Conservation (phyloP, 805 yeast species). For the Candida nonsorbophila region DNA sequence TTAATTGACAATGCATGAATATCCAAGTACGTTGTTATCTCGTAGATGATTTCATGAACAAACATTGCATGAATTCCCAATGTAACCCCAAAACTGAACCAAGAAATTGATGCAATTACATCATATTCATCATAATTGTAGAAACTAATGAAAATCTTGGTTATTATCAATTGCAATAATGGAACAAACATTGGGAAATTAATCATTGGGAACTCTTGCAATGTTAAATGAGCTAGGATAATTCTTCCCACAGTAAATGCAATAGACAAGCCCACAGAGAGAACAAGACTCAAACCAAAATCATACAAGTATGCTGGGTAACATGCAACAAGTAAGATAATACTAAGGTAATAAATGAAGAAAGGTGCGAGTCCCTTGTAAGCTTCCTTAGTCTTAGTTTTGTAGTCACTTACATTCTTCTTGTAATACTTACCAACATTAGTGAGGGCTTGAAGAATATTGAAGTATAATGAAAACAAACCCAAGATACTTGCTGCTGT, state of each 20-base stretch:
- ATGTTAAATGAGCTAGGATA: conserved; percentile 79
- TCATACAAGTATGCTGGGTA: conserved; percentile 47
- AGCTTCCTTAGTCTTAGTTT: conserved; percentile 37
- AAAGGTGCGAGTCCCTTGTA: conserved; percentile 64
- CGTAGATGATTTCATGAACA: conserved; percentile 72
- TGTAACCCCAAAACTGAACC: conserved; percentile 66
- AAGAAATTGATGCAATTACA: conserved; percentile 48
- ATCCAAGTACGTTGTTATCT: conserved; percentile 74
- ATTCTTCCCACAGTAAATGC: conserved; percentile 91
- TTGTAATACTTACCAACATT: conserved; percentile 50
- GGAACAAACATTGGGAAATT: conserved; percentile 73
- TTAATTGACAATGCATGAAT: conserved; percentile 83
- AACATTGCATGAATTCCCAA: conserved; percentile 66
- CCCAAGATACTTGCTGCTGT: conserved; percentile 38
- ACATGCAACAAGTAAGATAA: conserved; percentile 42
- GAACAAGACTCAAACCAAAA: conserved; percentile 50
- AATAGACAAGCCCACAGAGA: conserved; percentile 67
- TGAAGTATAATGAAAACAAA: conserved; percentile 53
- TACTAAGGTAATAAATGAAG: conserved; percentile 44
- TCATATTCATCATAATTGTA: conserved; percentile 34
- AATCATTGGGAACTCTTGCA: conserved; percentile 67
- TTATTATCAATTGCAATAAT: conserved; percentile 36
- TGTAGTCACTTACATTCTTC: conserved; percentile 13
- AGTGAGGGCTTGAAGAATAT: conserved; percentile 60
- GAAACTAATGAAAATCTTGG: conserved; percentile 27